These are phyloP conservation scores for Chrysochromulina tobinii DNA, from an alignment of 78 protist species.

Conservation along the genomic window DNA sequence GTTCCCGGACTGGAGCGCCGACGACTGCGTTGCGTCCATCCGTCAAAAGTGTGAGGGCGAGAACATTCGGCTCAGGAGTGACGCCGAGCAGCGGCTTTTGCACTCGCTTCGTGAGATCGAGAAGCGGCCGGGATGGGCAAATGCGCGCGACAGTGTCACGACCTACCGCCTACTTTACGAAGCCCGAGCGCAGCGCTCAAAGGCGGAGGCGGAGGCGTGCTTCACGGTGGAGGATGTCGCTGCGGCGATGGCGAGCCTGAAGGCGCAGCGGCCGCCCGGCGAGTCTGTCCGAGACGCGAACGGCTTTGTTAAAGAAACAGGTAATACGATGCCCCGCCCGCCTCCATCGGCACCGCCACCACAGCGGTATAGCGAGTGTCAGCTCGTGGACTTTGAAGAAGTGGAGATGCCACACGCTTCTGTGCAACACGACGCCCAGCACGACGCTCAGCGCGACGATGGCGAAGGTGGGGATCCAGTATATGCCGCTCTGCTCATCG, in stretches of 20 bases:
- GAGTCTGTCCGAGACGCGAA: background rate
- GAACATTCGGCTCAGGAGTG: background rate
- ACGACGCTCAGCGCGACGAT: background rate
- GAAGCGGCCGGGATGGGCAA: background rate
- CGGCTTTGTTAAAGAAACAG: too few species aligned
- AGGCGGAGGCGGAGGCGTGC: background rate
- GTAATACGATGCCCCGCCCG: too few species aligned
- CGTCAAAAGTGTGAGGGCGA: background rate
- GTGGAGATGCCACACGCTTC: too few species aligned
- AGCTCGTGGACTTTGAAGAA: too few species aligned
- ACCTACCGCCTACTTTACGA: background rate
- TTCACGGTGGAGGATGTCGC: background rate
- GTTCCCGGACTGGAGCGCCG: conserved; percentile 32
- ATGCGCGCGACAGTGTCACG: background rate
- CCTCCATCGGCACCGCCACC: too few species aligned
- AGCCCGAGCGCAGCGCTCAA: background rate
- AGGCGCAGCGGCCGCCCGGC: background rate
- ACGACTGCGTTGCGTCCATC: background rate
- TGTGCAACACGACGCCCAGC: background rate
- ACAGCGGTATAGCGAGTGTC: too few species aligned
- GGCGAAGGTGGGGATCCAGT: background rate
- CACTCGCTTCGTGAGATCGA: background rate
- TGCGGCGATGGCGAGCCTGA: background rate
- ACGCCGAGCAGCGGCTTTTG: background rate
- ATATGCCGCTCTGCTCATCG: background rate